Base-by-base conservation (phyloP, 257 asterid species). In the Rehmannia glutinosa region DNA sequence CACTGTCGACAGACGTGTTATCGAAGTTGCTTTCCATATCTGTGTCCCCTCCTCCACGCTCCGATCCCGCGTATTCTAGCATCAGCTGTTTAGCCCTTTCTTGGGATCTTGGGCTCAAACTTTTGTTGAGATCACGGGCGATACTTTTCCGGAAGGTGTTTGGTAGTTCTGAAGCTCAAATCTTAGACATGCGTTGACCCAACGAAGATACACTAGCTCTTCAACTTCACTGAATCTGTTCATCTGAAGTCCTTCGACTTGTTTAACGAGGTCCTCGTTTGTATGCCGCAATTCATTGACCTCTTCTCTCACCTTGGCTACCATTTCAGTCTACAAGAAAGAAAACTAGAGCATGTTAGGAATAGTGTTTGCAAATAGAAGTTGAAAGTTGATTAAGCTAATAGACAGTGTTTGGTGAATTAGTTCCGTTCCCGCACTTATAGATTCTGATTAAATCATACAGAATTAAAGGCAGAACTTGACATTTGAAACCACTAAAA, bases 241-340 rank as follows among this genome's bases (percentile, higher is more conserved):
- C 93, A 88, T 87, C 70, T 94, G 99, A 69, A 94, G 97, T 24
- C 96, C 97, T 80, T 94, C 99, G 13, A 94, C 97, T 79, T 91
- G 99, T 75, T 87, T 94, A 16, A 77, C 79, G 3, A 94, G 96
- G 74, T 91, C 97, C 64, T 91, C 99, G 19, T 91, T 94, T 28
- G 87, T 69, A 56, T 86, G 97, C 41, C 88, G 81, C 73, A 94
- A 55, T 36, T 75, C 81, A 55, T 78, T 77, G 7, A 82, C 87
- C 72, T 93, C 99, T 72, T 88, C 96, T 75, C 95, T 80, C 16
- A 84, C 90, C 56, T 82, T 80, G 1, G 95, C 92, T 15, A 85
- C 97, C 96, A 86, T 82, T 69, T 90, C 99, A 51, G 78, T 85
- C 99, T 93, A 87, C 68, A 78, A 35, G 11, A 68, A 47, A 75